phyloP scores from a whole-genome alignment of 148 eudicot species.

The Beta vulgaris region DNA sequence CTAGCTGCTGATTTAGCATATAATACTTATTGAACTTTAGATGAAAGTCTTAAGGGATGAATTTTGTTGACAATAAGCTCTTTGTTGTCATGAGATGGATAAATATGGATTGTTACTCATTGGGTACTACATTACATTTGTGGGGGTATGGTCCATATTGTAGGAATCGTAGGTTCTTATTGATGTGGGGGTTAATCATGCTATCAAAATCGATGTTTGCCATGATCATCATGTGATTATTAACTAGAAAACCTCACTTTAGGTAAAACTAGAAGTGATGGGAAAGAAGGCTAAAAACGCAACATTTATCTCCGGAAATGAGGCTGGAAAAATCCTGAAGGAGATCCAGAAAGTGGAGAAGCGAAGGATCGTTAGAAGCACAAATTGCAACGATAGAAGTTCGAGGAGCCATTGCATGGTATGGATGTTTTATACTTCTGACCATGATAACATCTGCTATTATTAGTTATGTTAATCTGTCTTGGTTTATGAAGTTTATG shows the following conservation, averaged over 20 bases:
- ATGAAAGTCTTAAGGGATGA: neutral
- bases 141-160: neutral
- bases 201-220: neutral
- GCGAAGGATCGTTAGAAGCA: constrained; percentile 83
- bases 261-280: constrained; percentile 94
- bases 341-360: constrained; percentile 98
- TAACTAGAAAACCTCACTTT: constrained; percentile 13
- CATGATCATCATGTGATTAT: neutral
- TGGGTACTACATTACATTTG: no score
- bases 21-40: no score
- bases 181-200: neutral
- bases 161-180: neutral
- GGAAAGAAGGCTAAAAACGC: constrained; percentile 98
- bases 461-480: neutral
- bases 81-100: no score
- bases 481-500: neutral
- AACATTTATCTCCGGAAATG: constrained; percentile 86
- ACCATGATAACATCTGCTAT: neutral
- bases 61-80: neutral
- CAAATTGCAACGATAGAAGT: constrained; percentile 89
- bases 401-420: constrained; percentile 99
- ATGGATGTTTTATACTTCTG: neutral
- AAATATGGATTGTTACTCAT: no score
- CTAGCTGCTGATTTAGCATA: neutral
- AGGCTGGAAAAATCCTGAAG: constrained; percentile 90